These are phyloP conservation scores for Eucalyptus paniculata DNA, from an alignment of 345 rosid genomes.

Conservation along the genomic window DNA sequence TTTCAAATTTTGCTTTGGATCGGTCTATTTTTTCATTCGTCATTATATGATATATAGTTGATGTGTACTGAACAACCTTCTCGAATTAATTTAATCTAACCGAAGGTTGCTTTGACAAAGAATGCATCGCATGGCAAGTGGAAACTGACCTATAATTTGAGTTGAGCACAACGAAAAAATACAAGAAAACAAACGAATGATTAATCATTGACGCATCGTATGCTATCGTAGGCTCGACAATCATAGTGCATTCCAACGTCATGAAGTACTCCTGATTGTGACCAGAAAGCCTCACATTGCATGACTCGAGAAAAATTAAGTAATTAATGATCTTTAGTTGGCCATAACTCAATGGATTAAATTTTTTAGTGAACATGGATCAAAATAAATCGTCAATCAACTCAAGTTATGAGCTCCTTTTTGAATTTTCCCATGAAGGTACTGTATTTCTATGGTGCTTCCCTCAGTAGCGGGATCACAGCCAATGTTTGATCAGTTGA, in stretches of 20 bases:
- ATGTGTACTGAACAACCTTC: neutral
- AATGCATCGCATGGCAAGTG: neutral
- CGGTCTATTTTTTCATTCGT: neutral
- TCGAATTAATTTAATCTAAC: neutral
- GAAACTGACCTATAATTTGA: neutral
- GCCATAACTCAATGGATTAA: neutral
- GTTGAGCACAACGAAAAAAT: neutral
- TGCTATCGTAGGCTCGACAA: neutral
- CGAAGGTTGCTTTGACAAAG: neutral
- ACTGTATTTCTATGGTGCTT: neutral
- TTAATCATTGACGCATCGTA: neutral
- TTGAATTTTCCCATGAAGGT: neutral
- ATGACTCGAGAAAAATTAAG: neutral
- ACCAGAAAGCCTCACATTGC: neutral
- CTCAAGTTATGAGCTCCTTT: neutral
- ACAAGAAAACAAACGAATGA: neutral
- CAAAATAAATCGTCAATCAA: neutral
- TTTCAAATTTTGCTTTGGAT: neutral
- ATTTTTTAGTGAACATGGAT: neutral
- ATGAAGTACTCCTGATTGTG: neutral
- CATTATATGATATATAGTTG: neutral
- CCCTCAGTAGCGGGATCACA: neutral
- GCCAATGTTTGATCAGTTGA: neutral
- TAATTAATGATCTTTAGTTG: neutral
- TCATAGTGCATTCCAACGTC: neutral